These are phyloP conservation scores for Strigomonas culicis DNA, from an alignment of 208 protist genomes.

Conservation along the genomic window DNA sequence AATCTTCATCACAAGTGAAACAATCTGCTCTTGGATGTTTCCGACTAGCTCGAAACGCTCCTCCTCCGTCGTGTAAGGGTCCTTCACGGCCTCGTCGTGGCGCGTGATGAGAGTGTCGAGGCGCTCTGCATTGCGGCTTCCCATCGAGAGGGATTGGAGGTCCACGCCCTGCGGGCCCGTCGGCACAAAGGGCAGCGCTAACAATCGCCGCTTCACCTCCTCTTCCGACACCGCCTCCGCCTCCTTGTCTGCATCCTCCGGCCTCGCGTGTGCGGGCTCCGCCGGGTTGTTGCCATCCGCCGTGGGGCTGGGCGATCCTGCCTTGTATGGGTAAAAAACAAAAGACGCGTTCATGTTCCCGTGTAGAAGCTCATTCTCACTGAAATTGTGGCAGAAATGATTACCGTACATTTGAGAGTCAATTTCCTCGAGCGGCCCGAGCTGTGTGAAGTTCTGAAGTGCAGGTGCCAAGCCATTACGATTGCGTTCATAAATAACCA, in stretches of 20 bases:
- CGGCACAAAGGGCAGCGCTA: neutral
- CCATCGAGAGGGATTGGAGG: slow-evolving; percentile 25
- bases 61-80: slow-evolving; percentile 17
- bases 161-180: slow-evolving; percentile 20
- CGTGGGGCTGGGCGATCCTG: neutral
- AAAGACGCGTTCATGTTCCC: slow-evolving; percentile 50
- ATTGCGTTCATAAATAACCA: slow-evolving; percentile 59
- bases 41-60: slow-evolving; percentile 22
- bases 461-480: slow-evolving; percentile 45
- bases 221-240: slow-evolving; percentile 12
- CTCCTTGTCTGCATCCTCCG: slow-evolving; percentile 1
- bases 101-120: slow-evolving; percentile 16
- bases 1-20: slow-evolving; percentile 39
- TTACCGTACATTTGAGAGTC: slow-evolving; percentile 24
- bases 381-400: slow-evolving; percentile 30
- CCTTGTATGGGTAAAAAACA: slow-evolving; percentile 70
- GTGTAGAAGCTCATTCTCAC: slow-evolving; percentile 26
- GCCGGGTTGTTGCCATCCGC: neutral
- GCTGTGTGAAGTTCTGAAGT: slow-evolving; percentile 38
- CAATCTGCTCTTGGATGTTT: slow-evolving; percentile 22
- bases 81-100: slow-evolving; percentile 12
- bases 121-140: neutral
- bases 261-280: neutral
- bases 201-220: slow-evolving; percentile 8
- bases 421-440: slow-evolving; percentile 23